Evolutionary conservation across 169 alveolate genomes (phyloP).

Genomic region (Fabrea salina): DNA sequence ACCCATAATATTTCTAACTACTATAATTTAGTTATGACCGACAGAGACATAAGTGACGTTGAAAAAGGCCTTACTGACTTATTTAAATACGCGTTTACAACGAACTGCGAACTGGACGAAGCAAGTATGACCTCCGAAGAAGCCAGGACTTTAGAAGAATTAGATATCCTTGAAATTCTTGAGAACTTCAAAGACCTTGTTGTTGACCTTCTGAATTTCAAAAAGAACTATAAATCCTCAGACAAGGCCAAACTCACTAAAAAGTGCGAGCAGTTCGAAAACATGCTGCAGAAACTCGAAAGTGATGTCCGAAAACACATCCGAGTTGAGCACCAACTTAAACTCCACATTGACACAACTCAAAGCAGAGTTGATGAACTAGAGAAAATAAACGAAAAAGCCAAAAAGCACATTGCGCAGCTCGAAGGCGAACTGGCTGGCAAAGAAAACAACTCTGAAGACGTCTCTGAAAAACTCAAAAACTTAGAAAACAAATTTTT

Average conservation of each 20-base stretch:
- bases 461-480: neutral
- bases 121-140: constrained; percentile 18
- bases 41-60: too few relatives aligned
- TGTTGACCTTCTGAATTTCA: constrained; percentile 19
- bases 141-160: neutral
- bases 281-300: constrained; percentile 25
- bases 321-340: constrained; percentile 47
- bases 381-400: neutral
- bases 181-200: constrained; percentile 25
- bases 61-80: constrained; percentile 1
- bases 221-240: constrained; percentile 1
- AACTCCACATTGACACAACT: constrained; percentile 38
- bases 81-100: constrained; percentile 2
- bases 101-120: constrained; percentile 27
- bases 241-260: neutral
- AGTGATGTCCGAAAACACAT: constrained; percentile 49
- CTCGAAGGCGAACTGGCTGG: neutral
- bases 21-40: too few relatives aligned
- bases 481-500: neutral
- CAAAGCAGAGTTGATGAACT: constrained; percentile 35
- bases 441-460: neutral
- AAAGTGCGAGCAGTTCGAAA: constrained; percentile 21
- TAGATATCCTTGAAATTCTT: neutral
- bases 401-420: neutral
- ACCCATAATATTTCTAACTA: too few relatives aligned